phyloP scores from a whole-genome alignment of 2,329 filamentous ascomycete species.

The Orbilia blumenaviensis region DNA sequence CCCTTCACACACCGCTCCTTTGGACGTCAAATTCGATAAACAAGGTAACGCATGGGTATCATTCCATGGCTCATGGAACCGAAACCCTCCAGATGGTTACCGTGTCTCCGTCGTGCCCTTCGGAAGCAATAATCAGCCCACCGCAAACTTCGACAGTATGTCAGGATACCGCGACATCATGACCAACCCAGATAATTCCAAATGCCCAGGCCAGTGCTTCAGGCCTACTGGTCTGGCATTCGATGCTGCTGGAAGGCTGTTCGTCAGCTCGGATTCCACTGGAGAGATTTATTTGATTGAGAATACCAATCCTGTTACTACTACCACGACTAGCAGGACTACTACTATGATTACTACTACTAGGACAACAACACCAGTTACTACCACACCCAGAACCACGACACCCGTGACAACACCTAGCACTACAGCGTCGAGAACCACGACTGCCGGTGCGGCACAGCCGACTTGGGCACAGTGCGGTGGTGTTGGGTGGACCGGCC shows the following conservation, averaged over 20 bases:
- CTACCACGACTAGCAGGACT: slow-evolving; percentile 5
- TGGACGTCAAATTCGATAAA: slow-evolving; percentile 74
- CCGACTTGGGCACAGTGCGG: slow-evolving; percentile 56
- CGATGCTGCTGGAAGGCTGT: slow-evolving; percentile 67
- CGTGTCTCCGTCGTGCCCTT: slow-evolving; percentile 61
- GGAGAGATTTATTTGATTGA: slow-evolving; percentile 72
- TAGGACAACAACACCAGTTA: not conserved
- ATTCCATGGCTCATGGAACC: slow-evolving; percentile 76
- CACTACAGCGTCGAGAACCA: slow-evolving; percentile 5
- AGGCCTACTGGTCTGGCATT: slow-evolving; percentile 60
- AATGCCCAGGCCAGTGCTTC: slow-evolving; percentile 54
- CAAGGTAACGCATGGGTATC: slow-evolving; percentile 71
- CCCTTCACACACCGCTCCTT: slow-evolving; percentile 74
- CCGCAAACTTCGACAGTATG: not conserved
- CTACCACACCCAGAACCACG: slow-evolving; percentile 8
- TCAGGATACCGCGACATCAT: slow-evolving; percentile 57
- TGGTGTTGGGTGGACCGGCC: slow-evolving; percentile 55
- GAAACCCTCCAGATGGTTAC: slow-evolving; percentile 60
- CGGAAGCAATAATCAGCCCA: slow-evolving; percentile 38
- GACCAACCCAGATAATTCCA: slow-evolving; percentile 40
- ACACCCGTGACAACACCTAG: slow-evolving; percentile 13
- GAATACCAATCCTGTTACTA: slow-evolving; percentile 45
- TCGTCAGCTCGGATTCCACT: slow-evolving; percentile 71
- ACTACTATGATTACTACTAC: slow-evolving; percentile 20
- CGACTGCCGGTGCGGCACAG: not conserved